Evolutionary conservation across 2,329 filamentous ascomycete genomes (phyloP), one percentile per base, ranked within the genome.

Genomic region (Colletotrichum costaricense): DNA sequence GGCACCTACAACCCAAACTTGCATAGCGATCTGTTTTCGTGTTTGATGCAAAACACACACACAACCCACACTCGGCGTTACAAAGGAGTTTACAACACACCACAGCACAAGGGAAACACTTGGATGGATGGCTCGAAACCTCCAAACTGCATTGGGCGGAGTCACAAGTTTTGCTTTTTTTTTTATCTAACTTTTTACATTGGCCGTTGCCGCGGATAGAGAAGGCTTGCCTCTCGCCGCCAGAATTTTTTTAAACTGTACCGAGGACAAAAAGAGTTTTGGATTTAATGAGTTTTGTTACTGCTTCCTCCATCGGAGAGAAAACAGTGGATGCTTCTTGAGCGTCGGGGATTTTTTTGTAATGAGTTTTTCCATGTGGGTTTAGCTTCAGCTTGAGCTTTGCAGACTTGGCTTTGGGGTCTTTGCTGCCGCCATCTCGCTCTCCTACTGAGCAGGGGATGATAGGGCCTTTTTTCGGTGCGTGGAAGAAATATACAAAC

Each of bases 21-120:
- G 87, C 87, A 89, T 88, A 88, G 87, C 87, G 86, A 86, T 85
- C 38, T 87, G 84, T 85, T 84, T 79, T 75, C 60, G 63, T 74
- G 72, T 74, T 73, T 63, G 67, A 72, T 68, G 70, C 70, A 64
- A 26, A 64, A 73, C 54, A 67, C 63, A 67, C n/a, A n/a, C 59
- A 57, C 57, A 52, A 70, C 33, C 33, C 55, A 46, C 63, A 69
- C 59, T 55, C 22, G 70, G 70, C 70, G 70, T 73, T 72, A 30
- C 55, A 59, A 19, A 55, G 70, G 70, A 59, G 42, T 49, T 49
- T 19, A 56, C 46, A 66, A 65, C 59, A 67, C 19, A 62, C 38
- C 52, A 46, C 49, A 49, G 46, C 52, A 62, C 59, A 55, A 63
- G 42, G 58, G 54, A 38, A 54, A 52, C 7, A 24, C 58, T 69